These are phyloP conservation scores for Dendrobium chrysotoxum DNA, from an alignment of 106 monocot genomes.

Conservation along the genomic window DNA sequence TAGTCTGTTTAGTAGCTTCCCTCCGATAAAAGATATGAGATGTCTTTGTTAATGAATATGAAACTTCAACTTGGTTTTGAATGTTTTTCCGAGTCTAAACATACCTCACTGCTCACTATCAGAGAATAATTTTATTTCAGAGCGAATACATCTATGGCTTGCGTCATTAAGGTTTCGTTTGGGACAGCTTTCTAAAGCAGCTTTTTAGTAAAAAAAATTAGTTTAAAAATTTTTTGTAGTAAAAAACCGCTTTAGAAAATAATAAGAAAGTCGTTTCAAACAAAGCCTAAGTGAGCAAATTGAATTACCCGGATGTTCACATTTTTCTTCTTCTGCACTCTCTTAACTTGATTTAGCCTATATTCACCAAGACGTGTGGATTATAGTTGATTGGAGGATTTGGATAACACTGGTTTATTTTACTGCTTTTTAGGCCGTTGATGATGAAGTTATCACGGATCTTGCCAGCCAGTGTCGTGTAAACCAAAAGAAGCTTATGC, in stretches of 20 bases:
- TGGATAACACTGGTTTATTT: neutral
- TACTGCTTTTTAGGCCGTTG: conserved; percentile 48
- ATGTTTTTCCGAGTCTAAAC: neutral
- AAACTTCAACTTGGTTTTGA: neutral
- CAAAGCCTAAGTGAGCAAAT: too few species aligned
- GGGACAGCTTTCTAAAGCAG: too few species aligned
- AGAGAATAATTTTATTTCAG: neutral
- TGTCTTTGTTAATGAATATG: neutral
- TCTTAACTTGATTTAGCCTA: neutral
- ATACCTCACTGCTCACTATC: neutral
- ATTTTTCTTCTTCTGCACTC: neutral
- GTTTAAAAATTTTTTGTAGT: too few species aligned
- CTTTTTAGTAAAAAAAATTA: too few species aligned
- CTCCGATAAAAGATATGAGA: neutral
- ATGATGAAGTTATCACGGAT: conserved; percentile 86
- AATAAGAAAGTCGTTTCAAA: too few species aligned
- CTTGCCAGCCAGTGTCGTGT: conserved; percentile 68
- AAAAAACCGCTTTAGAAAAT: too few species aligned
- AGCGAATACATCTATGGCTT: too few species aligned
- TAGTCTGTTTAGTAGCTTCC: neutral
- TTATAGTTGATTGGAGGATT: neutral
- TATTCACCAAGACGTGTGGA: neutral
- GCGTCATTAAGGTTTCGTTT: too few species aligned
- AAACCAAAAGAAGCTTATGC: conserved; percentile 78
- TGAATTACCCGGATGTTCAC: neutral